Evolutionary conservation across 768 basidiomycete species (phyloP).

Genomic region (Hirschioporus abietinus): DNA sequence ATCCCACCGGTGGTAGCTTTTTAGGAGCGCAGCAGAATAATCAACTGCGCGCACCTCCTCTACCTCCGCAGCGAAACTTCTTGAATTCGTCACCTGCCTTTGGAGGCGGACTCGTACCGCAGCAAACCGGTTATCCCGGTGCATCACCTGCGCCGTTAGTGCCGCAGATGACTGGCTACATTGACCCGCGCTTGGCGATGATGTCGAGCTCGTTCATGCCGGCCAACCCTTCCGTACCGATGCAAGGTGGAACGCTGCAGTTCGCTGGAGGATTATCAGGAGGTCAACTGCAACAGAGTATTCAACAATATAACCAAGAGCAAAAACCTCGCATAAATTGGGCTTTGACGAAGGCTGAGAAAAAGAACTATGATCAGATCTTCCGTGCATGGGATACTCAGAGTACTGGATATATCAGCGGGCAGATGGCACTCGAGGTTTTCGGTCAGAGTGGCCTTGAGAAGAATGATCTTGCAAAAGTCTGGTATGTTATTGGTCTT

Average conservation of each 20-base stretch:
- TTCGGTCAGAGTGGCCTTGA: slow-evolving; percentile 90
- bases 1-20: slow-evolving; percentile 26
- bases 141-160: slow-evolving; percentile 41
- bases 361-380: slow-evolving; percentile 94
- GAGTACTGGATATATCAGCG: slow-evolving; percentile 78
- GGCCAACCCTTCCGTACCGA: slow-evolving; percentile 51
- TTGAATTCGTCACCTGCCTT: slow-evolving; percentile 52
- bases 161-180: slow-evolving; percentile 73
- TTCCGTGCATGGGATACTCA: slow-evolving; percentile 94
- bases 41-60: slow-evolving; percentile 23
- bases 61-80: slow-evolving; percentile 37
- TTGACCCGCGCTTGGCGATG: slow-evolving; percentile 80
- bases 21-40: slow-evolving; percentile 31
- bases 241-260: slow-evolving; percentile 56
- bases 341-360: slow-evolving; percentile 83
- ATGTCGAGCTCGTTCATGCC: slow-evolving; percentile 95
- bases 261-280: slow-evolving; percentile 47
- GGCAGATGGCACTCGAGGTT: slow-evolving; percentile 80
- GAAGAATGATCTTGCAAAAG: slow-evolving; percentile 85
- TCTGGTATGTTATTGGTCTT: slow-evolving; percentile 61
- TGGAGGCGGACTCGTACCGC: slow-evolving; percentile 40
- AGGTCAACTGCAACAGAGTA: slow-evolving; percentile 61
- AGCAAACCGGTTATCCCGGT: slow-evolving; percentile 56
- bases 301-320: slow-evolving; percentile 82
- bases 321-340: slow-evolving; percentile 76